Percentiles rank a stretch among this genome's conserved stretches.
phyloP scores from a whole-genome alignment of 2,329 filamentous ascomycete species.

The Aspergillus arachidicola region DNA sequence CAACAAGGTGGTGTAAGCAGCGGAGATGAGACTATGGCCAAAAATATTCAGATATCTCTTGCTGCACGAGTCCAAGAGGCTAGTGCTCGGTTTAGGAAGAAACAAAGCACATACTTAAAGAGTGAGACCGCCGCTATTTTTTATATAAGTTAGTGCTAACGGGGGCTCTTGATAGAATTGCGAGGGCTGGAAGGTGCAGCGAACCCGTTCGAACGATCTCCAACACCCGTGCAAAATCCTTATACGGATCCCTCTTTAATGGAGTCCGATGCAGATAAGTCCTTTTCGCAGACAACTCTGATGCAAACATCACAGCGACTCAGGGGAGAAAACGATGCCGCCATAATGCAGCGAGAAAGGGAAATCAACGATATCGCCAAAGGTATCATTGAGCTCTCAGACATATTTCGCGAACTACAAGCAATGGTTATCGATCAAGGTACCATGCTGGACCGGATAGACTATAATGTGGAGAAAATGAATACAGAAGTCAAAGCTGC shows the following conservation, averaged over 20 bases:
- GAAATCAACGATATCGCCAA: conserved; percentile 98
- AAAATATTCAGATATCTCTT: conserved; percentile 90
- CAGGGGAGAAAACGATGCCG: conserved; percentile 69
- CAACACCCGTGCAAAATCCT: conserved; percentile 59
- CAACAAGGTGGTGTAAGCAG: conserved; percentile 69
- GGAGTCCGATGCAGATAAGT: conserved; percentile 91
- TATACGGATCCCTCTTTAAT: conserved; percentile 85
- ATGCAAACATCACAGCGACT: conserved; percentile 70
- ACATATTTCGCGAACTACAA: conserved; percentile 95
- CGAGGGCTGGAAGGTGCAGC: conserved; percentile 69
- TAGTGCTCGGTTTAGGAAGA: conserved; percentile 91
- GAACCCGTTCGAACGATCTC: conserved; percentile 53
- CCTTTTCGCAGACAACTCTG: conserved; percentile 85
- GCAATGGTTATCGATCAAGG: conserved; percentile 93
- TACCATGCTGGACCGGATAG: conserved; percentile 89
- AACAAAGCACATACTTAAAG: conserved; percentile 93
- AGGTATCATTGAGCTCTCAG: conserved; percentile 94
- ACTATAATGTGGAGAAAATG: conserved; percentile 98
- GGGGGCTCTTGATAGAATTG: conserved; percentile 58
- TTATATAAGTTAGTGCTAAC: conserved; percentile 15
- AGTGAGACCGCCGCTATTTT: conserved; percentile 57
- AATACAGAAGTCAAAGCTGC: conserved; percentile 89
- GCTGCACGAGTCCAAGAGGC: conserved; percentile 87
- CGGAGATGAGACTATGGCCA: conserved; percentile 93
- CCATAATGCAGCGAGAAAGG: conserved; percentile 87